Conservation (phyloP, 495 filamentous ascomycete genomes). For the Aspergillus cavernicola region DNA sequence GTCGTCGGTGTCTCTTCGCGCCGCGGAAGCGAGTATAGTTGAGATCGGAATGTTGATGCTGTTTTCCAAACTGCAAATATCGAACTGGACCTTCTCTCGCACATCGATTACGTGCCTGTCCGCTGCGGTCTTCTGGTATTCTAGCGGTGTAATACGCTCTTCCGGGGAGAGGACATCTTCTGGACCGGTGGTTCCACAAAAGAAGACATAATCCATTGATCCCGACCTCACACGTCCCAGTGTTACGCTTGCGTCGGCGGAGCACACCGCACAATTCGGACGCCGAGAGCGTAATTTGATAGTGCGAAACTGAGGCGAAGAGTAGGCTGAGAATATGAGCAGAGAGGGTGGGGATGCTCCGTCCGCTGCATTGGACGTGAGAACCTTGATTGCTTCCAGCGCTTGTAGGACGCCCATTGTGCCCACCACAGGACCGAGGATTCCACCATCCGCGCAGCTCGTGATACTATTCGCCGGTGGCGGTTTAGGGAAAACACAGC, state of each 20-base stretch:
- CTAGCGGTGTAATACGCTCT: constrained; percentile 58
- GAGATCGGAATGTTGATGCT: constrained; percentile 68
- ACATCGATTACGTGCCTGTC: constrained; percentile 63
- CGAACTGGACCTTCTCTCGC: constrained; percentile 77
- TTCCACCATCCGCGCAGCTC: constrained; percentile 86
- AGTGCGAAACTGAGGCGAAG: constrained; percentile 64
- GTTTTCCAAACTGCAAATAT: constrained; percentile 67
- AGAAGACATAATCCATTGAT: constrained; percentile 70
- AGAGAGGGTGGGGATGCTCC: constrained; percentile 38
- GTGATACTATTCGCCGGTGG: constrained; percentile 74
- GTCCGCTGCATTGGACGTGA: constrained; percentile 35
- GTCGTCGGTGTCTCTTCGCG: constrained; percentile 9
- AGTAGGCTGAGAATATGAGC: constrained; percentile 71
- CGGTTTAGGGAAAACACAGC: constrained; percentile 86
- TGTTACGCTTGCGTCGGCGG: constrained; percentile 56
- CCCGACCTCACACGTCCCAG: constrained; percentile 58
- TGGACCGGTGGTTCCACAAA: constrained; percentile 60
- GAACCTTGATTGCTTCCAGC: constrained; percentile 80
- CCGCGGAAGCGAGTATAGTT: constrained; percentile 35
- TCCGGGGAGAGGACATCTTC: constrained; percentile 51
- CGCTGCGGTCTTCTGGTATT: constrained; percentile 49
- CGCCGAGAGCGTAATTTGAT: constrained; percentile 67
- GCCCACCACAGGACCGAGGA: constrained; percentile 88
- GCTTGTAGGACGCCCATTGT: constrained; percentile 93
- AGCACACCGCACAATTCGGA: constrained; percentile 71